Base-by-base conservation (phyloP, 1,139 yeast genomes). In the Lodderomyces jiufengensis region DNA sequence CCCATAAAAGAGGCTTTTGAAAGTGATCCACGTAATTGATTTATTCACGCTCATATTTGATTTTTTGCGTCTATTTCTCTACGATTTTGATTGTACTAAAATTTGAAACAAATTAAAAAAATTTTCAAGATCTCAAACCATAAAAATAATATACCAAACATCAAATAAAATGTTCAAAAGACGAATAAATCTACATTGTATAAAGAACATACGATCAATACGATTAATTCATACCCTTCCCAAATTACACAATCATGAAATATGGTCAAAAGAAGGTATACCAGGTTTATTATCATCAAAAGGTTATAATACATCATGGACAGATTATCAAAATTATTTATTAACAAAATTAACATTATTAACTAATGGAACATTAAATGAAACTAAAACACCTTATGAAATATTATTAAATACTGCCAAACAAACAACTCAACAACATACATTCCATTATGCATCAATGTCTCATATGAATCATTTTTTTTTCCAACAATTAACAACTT, bases 381-480 rank as follows among this genome's bases (percentile, higher is more conserved):
- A 88, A 60, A 73, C 84, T 9, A 76, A 86, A 55, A 66, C 74
- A 14, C 94, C 97, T 3, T 80, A 84, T 57, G 87, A 85, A 45
- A 79, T 88, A 44, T 61, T 87, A 47, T 67, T 85, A 42, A 75
- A 80, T 49, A 79, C 95, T 1, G 85, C 94, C 7, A 76, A 77
- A 51, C 78, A 78, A 48, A 71, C 85, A 24, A 77, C 80, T 28
- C 77, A 77, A 50, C 83, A 90, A 28, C 77, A 78, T 40, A 66
- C 84, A 10, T 90, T 83, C 70, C 94, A 88, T 63, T 78, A 73
- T 54, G 97, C 98, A 9, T 84, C 96, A 4, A 95, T 85, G 57
- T 82, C 90, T 2, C 95, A 85, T 63, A 90, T 88, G 64, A 92
- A 92, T 65, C 98, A 92, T 62, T 71, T 92, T 41, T 87, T 84